A percentile compares a stretch with the other conserved stretches of the same genome.
Evolutionary conservation across 2,329 filamentous ascomycete genomes (phyloP).

Genomic region (Aspergillus viridinutans): DNA sequence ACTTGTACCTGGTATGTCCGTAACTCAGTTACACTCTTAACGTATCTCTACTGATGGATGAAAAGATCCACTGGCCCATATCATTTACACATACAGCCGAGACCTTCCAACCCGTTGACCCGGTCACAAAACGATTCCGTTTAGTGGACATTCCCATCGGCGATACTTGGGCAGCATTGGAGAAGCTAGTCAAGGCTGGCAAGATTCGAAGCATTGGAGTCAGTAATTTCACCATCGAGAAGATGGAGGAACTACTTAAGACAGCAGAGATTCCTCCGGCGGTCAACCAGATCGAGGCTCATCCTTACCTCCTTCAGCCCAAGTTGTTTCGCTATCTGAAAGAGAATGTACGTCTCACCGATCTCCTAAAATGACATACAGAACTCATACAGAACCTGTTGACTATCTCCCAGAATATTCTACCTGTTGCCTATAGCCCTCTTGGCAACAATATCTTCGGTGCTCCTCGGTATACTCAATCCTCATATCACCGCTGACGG

Average conservation of each 20-base stretch:
- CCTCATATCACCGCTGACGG: background rate
- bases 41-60: background rate
- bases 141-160: conserved; percentile 23
- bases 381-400: background rate
- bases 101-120: conserved; percentile 24
- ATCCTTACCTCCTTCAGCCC: conserved; percentile 61
- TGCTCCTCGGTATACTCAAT: conserved; percentile 22
- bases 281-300: conserved; percentile 64
- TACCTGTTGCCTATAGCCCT: conserved; percentile 59
- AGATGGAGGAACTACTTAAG: conserved; percentile 25
- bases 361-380: background rate
- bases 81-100: conserved; percentile 27
- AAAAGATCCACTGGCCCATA: conserved; percentile 34
- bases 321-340: conserved; percentile 51
- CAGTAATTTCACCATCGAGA: conserved; percentile 39
- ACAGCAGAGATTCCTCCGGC: conserved; percentile 53
- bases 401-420: conserved; percentile 30
- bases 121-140: conserved; percentile 23
- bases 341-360: conserved; percentile 40
- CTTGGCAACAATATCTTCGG: conserved; percentile 48
- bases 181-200: conserved; percentile 30
- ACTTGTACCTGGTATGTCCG: conserved; percentile 45
- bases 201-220: conserved; percentile 35
- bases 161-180: conserved; percentile 36
- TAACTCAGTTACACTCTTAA: conserved; percentile 13